phyloP scores from a whole-genome alignment of 306 rosid genomes.

The Gillenia trifoliata region DNA sequence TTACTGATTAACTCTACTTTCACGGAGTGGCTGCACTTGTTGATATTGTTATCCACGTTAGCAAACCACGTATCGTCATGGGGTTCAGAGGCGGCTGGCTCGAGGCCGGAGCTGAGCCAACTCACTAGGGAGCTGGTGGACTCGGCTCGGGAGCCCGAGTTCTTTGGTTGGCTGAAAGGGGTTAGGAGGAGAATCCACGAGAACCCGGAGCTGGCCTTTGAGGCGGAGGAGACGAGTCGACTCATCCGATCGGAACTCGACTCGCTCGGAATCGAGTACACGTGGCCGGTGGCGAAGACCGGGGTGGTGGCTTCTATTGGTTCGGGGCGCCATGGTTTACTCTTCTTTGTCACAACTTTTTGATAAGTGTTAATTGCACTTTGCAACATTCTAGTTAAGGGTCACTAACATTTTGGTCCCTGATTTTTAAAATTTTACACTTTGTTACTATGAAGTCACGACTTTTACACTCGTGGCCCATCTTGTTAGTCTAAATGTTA shows the following conservation, averaged over 20 bases:
- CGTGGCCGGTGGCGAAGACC: slow-evolving; percentile 52
- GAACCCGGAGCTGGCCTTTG: slow-evolving; percentile 57
- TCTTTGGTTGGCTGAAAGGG: slow-evolving; percentile 33
- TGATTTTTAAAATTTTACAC: too few species aligned
- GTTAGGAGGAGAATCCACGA: slow-evolving; percentile 52
- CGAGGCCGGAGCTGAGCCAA: slow-evolving; percentile 11
- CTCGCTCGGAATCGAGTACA: slow-evolving; percentile 34
- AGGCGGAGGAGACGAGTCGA: slow-evolving; percentile 44
- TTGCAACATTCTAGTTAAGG: too few species aligned
- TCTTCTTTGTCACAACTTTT: too few species aligned
- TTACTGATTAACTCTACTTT: not conserved
- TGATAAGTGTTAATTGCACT: too few species aligned
- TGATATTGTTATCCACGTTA: not conserved
- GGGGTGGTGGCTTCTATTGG: slow-evolving; percentile 53
- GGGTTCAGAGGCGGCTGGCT: not conserved
- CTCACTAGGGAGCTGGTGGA: slow-evolving; percentile 36
- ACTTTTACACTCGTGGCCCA: too few species aligned
- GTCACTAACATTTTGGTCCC: too few species aligned
- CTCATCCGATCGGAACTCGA: slow-evolving; percentile 51
- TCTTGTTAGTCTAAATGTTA: too few species aligned
- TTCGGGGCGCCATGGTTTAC: slow-evolving; percentile 43
- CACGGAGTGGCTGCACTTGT: slow-evolving; percentile 7
- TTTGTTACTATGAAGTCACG: too few species aligned
- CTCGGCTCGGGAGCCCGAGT: slow-evolving; percentile 37
- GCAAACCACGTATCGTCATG: slow-evolving; percentile 3